A percentile compares a stretch with the other conserved stretches of the same genome.
phyloP scores from a whole-genome alignment of 2,329 filamentous ascomycete species.

The Geoglossum cookeanum region DNA sequence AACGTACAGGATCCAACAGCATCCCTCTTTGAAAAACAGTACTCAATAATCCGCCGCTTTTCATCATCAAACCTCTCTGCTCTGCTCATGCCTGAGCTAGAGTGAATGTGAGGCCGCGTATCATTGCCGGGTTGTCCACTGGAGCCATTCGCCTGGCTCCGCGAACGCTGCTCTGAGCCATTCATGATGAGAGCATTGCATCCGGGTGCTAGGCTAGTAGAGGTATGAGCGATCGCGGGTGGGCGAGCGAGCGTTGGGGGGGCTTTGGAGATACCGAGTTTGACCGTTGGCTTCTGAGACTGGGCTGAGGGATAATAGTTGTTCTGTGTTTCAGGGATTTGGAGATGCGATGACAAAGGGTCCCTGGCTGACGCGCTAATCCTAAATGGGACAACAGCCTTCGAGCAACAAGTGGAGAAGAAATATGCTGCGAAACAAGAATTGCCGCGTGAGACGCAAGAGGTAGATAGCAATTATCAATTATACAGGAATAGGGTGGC shows the following conservation, averaged over 20 bases:
- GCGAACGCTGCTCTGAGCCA: neutral
- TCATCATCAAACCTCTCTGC: conserved; percentile 93
- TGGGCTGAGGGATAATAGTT: neutral
- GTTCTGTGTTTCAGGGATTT: neutral
- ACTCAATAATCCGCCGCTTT: conserved; percentile 83
- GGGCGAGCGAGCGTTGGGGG: neutral
- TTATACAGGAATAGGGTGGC: neutral
- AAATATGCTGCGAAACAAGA: too few relatives aligned
- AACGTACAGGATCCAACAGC: conserved; percentile 64
- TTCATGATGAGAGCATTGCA: neutral
- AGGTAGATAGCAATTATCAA: neutral
- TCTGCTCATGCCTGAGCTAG: conserved; percentile 13
- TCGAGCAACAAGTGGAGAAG: neutral
- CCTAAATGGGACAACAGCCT: neutral
- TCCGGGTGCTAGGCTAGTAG: neutral
- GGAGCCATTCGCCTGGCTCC: neutral
- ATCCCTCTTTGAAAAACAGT: conserved; percentile 83
- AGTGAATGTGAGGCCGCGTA: neutral
- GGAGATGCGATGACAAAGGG: neutral
- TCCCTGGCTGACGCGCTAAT: neutral
- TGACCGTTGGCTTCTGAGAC: neutral
- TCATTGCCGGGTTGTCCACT: neutral
- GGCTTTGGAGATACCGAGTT: neutral
- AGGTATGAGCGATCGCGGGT: neutral
- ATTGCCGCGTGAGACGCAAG: too few relatives aligned